These are phyloP conservation scores for Sinapis alba DNA, from an alignment of 441 rosid genomes.

Conservation along the genomic window DNA sequence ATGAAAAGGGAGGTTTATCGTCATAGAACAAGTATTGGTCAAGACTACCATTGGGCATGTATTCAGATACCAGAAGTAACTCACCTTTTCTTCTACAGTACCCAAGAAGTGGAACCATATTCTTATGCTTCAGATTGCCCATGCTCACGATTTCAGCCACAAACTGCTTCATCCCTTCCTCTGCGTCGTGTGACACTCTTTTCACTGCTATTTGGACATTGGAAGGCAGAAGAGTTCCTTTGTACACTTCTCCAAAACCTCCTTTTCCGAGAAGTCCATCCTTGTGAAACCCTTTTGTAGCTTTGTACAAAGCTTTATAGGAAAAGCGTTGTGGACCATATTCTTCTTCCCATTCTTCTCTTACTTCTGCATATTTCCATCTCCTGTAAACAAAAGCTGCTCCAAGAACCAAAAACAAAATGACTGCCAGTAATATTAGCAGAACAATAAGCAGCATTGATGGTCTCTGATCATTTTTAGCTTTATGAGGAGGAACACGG, in stretches of 20 bases:
- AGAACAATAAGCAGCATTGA: slow-evolving; percentile 1
- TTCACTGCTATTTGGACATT: slow-evolving; percentile 42
- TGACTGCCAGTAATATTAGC: background rate
- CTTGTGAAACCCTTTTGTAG: slow-evolving; percentile 40
- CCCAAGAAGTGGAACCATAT: slow-evolving; percentile 44
- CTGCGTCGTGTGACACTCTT: slow-evolving; percentile 37
- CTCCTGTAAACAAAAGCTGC: slow-evolving; percentile 27
- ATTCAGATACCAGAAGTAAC: slow-evolving; percentile 43
- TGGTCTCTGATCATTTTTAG: background rate
- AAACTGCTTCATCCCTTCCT: slow-evolving; percentile 45
- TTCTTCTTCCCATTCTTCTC: slow-evolving; percentile 57
- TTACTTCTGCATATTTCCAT: slow-evolving; percentile 42
- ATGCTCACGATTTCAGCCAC: slow-evolving; percentile 43
- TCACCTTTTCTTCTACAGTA: slow-evolving; percentile 47
- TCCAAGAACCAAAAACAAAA: slow-evolving; percentile 19
- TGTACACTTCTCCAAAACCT: slow-evolving; percentile 47
- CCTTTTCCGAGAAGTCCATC: slow-evolving; percentile 40
- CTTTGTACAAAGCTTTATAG: slow-evolving; percentile 39
- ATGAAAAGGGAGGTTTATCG: slow-evolving; percentile 13
- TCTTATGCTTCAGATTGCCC: slow-evolving; percentile 43
- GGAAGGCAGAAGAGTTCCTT: slow-evolving; percentile 34
- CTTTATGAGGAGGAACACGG: slow-evolving; percentile 28
- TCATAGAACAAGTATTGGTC: slow-evolving; percentile 38
- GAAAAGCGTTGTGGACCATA: slow-evolving; percentile 45
- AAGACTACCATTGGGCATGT: slow-evolving; percentile 45